Evolutionary conservation across 768 basidiomycete genomes (phyloP).

Genomic region (Hypholoma sublateritium): DNA sequence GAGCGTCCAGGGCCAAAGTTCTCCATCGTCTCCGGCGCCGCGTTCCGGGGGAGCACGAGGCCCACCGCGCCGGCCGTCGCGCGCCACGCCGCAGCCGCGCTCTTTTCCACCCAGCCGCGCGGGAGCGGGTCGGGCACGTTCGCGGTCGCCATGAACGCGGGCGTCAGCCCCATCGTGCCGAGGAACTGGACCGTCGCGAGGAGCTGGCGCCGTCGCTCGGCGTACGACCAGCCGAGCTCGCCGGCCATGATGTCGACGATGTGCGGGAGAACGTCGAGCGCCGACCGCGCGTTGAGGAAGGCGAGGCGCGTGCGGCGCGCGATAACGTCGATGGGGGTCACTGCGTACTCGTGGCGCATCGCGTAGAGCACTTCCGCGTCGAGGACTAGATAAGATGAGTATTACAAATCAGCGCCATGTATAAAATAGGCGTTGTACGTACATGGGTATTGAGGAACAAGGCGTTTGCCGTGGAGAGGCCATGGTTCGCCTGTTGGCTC

Average conservation of each 20-base stretch:
- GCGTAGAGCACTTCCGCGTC: conserved; percentile 94
- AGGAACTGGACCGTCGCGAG: conserved; percentile 64
- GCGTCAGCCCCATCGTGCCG: conserved; percentile 80
- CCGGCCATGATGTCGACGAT: conserved; percentile 91
- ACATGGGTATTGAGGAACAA: conserved; percentile 79
- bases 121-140: conserved; percentile 24
- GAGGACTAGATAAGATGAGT: conserved; percentile 50
- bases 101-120: conserved; percentile 26
- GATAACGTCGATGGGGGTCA: conserved; percentile 90
- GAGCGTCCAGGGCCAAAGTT: conserved; percentile 35
- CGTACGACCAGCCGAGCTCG: conserved; percentile 75
- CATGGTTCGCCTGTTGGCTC: conserved; percentile 74
- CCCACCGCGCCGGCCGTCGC: conserved; percentile 43
- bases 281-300: conserved; percentile 88
- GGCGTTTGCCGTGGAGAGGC: conserved; percentile 83
- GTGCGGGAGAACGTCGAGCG: conserved; percentile 79
- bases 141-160: conserved; percentile 37
- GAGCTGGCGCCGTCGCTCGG: conserved; percentile 61
- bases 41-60: background rate
- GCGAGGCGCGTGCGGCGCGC: conserved; percentile 88
- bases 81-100: conserved; percentile 25
- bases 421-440: conserved; percentile 20
- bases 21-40: conserved; percentile 7
- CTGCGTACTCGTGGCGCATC: conserved; percentile 85
- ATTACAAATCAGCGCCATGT: background rate